Conservation (phyloP, 208 protist genomes). For the Leishmania martiniquensis region DNA sequence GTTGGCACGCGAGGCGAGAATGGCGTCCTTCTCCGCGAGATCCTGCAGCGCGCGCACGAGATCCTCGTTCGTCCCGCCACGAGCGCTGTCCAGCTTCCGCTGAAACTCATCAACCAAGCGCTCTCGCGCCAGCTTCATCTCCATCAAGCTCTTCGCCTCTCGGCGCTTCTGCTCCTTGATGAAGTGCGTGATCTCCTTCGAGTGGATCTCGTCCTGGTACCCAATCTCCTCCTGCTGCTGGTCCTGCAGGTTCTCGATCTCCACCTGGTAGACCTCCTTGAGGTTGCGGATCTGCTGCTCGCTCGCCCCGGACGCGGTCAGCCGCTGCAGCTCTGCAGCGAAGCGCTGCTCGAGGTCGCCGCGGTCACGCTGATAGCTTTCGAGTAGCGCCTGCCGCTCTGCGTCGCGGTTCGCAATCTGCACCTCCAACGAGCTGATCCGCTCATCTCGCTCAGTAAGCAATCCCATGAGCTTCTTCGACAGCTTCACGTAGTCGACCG, state of each 20-base stretch:
- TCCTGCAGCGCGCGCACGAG: constrained; percentile 66
- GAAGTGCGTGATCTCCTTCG: constrained; percentile 77
- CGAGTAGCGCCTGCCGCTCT: constrained; percentile 73
- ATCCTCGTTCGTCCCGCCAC: constrained; percentile 82
- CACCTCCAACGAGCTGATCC: constrained; percentile 76
- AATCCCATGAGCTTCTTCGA: constrained; percentile 72
- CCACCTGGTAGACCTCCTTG: constrained; percentile 77
- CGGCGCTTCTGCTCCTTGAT: constrained; percentile 83
- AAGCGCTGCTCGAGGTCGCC: constrained; percentile 59
- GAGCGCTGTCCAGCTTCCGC: constrained; percentile 74
- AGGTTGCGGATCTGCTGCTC: constrained; percentile 79
- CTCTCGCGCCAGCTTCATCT: constrained; percentile 81
- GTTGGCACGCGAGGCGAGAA: constrained; percentile 81
- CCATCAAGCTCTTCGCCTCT: constrained; percentile 72
- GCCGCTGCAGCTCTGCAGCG: constrained; percentile 59
- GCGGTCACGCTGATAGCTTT: constrained; percentile 63
- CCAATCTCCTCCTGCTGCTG: constrained; percentile 85
- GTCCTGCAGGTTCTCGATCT: constrained; percentile 84
- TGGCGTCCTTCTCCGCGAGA: constrained; percentile 79
- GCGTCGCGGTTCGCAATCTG: constrained; percentile 80
- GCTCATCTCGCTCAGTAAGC: constrained; percentile 73
- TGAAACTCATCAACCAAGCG: constrained; percentile 87
- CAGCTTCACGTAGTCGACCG: constrained; percentile 88
- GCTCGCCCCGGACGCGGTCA: constrained; percentile 60
- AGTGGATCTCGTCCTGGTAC: constrained; percentile 81